These are phyloP conservation scores for Sporothrix brunneoviolacea DNA, from an alignment of 2,329 filamentous ascomycete species.

Conservation along the genomic window DNA sequence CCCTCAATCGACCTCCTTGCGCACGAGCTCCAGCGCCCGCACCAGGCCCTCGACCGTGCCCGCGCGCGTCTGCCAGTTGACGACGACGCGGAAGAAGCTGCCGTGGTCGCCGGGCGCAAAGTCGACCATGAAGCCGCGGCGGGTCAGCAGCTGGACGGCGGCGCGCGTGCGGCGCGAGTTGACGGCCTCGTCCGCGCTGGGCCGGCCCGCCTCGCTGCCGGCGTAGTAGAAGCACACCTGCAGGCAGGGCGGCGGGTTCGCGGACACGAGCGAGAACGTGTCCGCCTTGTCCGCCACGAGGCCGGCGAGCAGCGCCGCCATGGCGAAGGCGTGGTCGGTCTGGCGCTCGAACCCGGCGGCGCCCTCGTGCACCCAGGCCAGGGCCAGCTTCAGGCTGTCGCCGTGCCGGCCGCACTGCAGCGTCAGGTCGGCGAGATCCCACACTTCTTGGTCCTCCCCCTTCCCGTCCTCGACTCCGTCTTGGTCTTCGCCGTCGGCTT, in stretches of 20 bases:
- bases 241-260: conserved; percentile 75
- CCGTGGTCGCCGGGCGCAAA: conserved; percentile 52
- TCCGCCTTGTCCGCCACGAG: conserved; percentile 44
- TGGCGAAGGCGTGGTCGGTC: conserved; percentile 65
- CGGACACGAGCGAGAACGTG: conserved; percentile 65
- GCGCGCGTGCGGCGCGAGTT: conserved; percentile 45
- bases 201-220: conserved; percentile 38
- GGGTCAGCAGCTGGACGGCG: conserved; percentile 43
- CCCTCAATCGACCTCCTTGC: conserved; percentile 22
- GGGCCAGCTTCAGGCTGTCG: conserved; percentile 79
- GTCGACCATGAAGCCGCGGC: conserved; percentile 53
- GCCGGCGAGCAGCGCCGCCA: conserved; percentile 61
- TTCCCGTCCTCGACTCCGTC: conserved; percentile 16
- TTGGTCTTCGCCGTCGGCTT: conserved; percentile 77
- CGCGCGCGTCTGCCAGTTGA: conserved; percentile 48
- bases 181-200: conserved; percentile 35
- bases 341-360: conserved; percentile 61
- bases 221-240: conserved; percentile 94
- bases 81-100: conserved; percentile 53
- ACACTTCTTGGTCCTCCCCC: conserved; percentile 49
- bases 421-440: conserved; percentile 87
- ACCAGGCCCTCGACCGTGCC: conserved; percentile 48
- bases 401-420: conserved; percentile 86
- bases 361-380: conserved; percentile 88
- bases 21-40: conserved; percentile 45